Evolutionary conservation across 2,329 filamentous ascomycete genomes (phyloP), one percentile per base, ranked within the genome.

Genomic region (Alternaria triticina): DNA sequence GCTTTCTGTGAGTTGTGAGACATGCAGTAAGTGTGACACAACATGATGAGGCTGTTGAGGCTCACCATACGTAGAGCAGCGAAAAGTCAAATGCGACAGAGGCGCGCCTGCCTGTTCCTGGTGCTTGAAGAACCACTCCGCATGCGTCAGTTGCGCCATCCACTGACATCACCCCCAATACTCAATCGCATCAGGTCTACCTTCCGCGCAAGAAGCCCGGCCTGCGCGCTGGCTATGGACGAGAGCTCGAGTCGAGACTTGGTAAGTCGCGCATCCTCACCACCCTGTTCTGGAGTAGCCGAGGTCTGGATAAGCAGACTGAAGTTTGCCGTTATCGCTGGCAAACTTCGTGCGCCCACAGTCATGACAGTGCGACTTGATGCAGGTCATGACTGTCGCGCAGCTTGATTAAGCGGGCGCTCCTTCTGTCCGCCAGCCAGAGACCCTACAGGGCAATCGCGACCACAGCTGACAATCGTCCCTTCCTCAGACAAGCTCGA

Each of bases 81-180:
- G 92, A 82, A 95, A 94, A 85, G 91, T 93, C 56, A 81, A 81
- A 81, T 82, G 79, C 79, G 91, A 94, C 79, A 87, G 92, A 36
- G 89, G 89, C 6, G 90, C 93, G 72, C 91, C 91, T 2, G 87
- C 88, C n/a, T 92, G 90, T 46, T 89, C 89, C 22, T 92, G 90
- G 90, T 92, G 90, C 76, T 80, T 87, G 54, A 87, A 89, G 54
- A 91, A 92, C 77, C 86, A 86, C 61, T 87, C 90, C 67, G 70
- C 84, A 45, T 92, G 90, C 75, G 87, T 76, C 64, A 65, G 72
- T 67, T 43, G 46, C 49, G 36, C 47, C 22, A 62, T 55, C 43
- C 49, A 50, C 61, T 40, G 33, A 6, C 30, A 17, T 17, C n/a
- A 40, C 6, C 36, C 27, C 45, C 9, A 30, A 30, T n/a, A 44